A percentile compares a stretch with the other conserved stretches of the same genome.
Conservation (phyloP, 2,329 filamentous ascomycete genomes). For the Ascosphaera aggregata region DNA sequence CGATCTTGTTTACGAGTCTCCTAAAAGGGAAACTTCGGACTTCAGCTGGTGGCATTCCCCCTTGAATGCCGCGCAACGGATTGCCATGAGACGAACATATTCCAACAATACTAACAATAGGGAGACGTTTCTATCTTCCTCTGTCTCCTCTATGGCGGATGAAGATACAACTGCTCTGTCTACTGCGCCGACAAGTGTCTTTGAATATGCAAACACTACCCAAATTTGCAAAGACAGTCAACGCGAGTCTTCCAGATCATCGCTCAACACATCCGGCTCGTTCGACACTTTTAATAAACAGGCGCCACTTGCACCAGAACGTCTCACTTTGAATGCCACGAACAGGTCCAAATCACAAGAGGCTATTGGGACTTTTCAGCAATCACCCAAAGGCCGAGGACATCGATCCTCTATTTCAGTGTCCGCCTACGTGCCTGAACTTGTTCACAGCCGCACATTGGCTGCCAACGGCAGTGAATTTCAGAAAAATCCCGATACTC, state of each 20-base stretch:
- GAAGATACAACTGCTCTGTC: background rate
- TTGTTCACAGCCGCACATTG: background rate
- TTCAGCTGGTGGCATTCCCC: background rate
- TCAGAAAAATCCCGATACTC: background rate
- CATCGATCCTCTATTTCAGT: background rate
- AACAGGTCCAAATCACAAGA: slow-evolving; percentile 1
- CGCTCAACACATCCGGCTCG: background rate
- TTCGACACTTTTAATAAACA: background rate
- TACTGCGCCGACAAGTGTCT: background rate
- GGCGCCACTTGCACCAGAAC: background rate
- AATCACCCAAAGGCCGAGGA: background rate
- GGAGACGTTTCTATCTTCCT: slow-evolving; percentile 1
- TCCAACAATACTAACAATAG: background rate
- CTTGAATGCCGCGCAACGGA: background rate
- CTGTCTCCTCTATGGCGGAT: background rate
- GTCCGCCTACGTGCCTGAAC: background rate
- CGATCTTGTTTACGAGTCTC: background rate
- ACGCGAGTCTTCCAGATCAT: background rate
- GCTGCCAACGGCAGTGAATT: background rate
- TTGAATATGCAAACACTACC: background rate
- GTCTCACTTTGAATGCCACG: background rate
- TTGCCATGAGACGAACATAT: background rate
- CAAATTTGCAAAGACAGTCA: background rate
- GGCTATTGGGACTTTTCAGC: background rate
- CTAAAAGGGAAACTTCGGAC: background rate